Conservation (phyloP, 2,329 filamentous ascomycete genomes). For the Coleophoma cylindrospora region DNA sequence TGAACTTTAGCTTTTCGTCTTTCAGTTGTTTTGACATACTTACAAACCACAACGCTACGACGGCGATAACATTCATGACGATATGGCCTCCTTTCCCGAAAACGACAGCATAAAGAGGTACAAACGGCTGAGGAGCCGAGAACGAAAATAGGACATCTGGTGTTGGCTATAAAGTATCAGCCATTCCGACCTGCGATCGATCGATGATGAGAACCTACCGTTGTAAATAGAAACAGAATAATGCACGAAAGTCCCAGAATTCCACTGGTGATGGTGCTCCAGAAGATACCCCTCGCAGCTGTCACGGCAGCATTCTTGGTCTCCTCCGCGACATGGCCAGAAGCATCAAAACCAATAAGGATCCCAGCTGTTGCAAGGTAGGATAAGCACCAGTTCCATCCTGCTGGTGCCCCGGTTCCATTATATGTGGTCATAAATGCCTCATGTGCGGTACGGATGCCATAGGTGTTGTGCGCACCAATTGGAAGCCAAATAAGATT, state of each 20-base stretch:
- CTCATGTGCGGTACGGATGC: slow-evolving; percentile 52
- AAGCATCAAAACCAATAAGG: slow-evolving; percentile 56
- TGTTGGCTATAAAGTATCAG: slow-evolving; percentile 35
- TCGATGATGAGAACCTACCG: slow-evolving; percentile 28
- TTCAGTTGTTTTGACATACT: no score
- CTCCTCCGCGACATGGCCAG: slow-evolving; percentile 56
- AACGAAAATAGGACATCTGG: slow-evolving; percentile 47
- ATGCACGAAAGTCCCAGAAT: slow-evolving; percentile 49
- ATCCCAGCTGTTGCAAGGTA: slow-evolving; percentile 57
- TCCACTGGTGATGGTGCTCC: slow-evolving; percentile 52
- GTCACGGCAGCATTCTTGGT: slow-evolving; percentile 51
- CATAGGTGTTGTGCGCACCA: slow-evolving; percentile 46
- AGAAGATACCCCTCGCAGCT: slow-evolving; percentile 56
- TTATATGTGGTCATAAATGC: slow-evolving; percentile 59
- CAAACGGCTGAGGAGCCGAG: slow-evolving; percentile 52
- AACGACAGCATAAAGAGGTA: slow-evolving; percentile 50
- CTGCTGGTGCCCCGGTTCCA: slow-evolving; percentile 46
- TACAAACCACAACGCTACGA: slow-evolving; percentile 41
- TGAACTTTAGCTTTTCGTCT: no score
- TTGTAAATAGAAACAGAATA: slow-evolving; percentile 55
- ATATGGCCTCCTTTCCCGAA: slow-evolving; percentile 51
- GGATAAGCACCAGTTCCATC: slow-evolving; percentile 60
- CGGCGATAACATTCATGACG: slow-evolving; percentile 56
- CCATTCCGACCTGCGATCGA: not conserved
- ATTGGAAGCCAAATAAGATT: slow-evolving; percentile 59